Evolutionary conservation across 805 yeast species (phyloP).

Genomic region (Candida coleopterorum): DNA sequence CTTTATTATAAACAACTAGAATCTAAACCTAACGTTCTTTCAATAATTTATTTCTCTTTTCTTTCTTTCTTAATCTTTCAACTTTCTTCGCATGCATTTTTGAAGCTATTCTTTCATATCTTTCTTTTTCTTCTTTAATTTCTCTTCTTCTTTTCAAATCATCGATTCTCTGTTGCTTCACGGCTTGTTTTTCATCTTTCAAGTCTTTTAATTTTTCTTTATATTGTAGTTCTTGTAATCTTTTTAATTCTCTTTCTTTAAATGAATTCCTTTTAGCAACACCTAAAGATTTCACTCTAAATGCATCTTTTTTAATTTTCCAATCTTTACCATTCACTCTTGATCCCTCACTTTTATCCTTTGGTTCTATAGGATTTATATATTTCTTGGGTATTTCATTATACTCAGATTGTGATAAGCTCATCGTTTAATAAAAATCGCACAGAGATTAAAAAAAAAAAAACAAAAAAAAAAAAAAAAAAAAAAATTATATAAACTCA

Average conservation of each 20-base stretch:
- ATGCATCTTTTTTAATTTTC: slow-evolving; percentile 66
- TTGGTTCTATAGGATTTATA: slow-evolving; percentile 28
- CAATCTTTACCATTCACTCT: slow-evolving; percentile 67
- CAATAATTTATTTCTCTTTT: slow-evolving; percentile 90
- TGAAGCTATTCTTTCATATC: slow-evolving; percentile 75
- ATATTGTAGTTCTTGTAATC: slow-evolving; percentile 58
- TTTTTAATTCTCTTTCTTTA: slow-evolving; percentile 62
- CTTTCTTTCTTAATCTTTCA: slow-evolving; percentile 84
- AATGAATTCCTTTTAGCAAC: slow-evolving; percentile 49
- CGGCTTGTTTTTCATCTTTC: slow-evolving; percentile 72
- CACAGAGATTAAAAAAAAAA: no score
- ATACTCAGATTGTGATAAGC: slow-evolving; percentile 22
- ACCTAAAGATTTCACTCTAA: slow-evolving; percentile 59
- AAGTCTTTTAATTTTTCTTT: slow-evolving; percentile 67
- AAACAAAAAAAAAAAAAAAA: neutral
- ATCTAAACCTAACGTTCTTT: slow-evolving; percentile 92
- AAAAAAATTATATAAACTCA: neutral
- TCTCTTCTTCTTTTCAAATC: slow-evolving; percentile 70
- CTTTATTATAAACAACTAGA: no score
- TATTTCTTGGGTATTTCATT: slow-evolving; percentile 33
- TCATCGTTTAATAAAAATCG: no score
- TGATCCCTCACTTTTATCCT: slow-evolving; percentile 41
- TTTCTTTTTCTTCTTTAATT: slow-evolving; percentile 81
- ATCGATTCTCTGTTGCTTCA: slow-evolving; percentile 47
- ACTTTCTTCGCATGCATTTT: slow-evolving; percentile 91